Evolutionary conservation across 2,329 filamentous ascomycete genomes (phyloP), one percentile per base, ranked within the genome.

Genomic region (Microcyclosporella mali): DNA sequence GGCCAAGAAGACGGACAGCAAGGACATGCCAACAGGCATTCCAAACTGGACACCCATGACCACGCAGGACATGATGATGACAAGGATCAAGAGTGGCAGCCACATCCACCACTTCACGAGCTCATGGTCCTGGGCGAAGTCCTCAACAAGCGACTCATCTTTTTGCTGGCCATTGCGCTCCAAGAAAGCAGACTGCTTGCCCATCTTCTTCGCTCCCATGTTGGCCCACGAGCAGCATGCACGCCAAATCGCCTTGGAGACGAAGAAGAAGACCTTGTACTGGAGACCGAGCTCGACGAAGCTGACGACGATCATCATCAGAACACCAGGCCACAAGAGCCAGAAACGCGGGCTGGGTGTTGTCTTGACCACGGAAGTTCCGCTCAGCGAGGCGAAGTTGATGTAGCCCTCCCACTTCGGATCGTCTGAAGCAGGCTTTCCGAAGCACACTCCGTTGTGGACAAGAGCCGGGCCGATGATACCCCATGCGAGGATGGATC

Each of bases 381-480:
- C 39, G 35, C 51, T 55, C 32, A 74, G 60, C 8, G 66, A 69
- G 32, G 57, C 61, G 49, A 68, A 73, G 12, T 49, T 63, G 33
- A 63, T 56, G 39, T 67, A 65, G 8, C 61, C 60, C 16, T 62
- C 56, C 71, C 72, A 78, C 40, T 70, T 58, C 6, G 66, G 65
- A 42, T 71, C 66, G 29, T 47, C 39, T 18, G 57, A 51, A 3
- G 61, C 55, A 10, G 60, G 44, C 8, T 49, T 58, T 58, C 75
- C 58, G 67, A 71, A 68, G 51, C 73, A 65, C 58, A 50, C 66
- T 46, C 70, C 71, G 49, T 75, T 70, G 57, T 72, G 67, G 3
- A 80, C 73, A 8, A 80, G 70, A 12, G 69, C 53, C 16, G 78
- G 78, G 1, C 76, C 77, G 45, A 81, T 78, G 46, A 81, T 66